phyloP scores from a whole-genome alignment of 495 filamentous ascomycete genomes.

The Peziza echinospora region DNA sequence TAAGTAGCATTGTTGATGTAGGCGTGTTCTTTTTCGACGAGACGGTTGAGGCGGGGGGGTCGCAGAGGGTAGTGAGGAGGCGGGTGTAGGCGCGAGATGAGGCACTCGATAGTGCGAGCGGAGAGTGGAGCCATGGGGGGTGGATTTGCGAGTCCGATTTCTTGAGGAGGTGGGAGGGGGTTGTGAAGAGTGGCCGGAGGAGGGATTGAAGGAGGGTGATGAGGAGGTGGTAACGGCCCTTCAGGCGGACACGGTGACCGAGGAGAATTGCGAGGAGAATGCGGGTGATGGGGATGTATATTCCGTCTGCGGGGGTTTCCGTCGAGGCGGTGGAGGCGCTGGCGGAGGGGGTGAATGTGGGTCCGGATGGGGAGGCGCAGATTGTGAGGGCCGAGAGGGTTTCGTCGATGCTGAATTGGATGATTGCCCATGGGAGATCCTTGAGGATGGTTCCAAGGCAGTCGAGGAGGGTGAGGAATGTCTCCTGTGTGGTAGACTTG shows the following conservation, averaged over 20 bases:
- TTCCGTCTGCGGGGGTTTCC: constrained; percentile 2
- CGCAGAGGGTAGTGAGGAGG: not conserved
- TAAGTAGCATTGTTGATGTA: not conserved
- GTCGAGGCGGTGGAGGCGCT: not conserved
- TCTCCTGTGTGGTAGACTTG: not conserved
- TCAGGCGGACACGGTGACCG: constrained; percentile 12
- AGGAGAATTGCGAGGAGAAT: constrained; percentile 5
- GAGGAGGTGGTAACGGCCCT: constrained; percentile 18
- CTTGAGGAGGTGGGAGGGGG: not conserved
- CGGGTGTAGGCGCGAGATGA: not conserved
- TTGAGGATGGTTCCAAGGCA: constrained; percentile 10
- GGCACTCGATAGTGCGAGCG: not conserved
- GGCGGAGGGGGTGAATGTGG: constrained; percentile 1
- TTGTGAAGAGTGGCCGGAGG: not conserved
- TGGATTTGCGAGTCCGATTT: not conserved
- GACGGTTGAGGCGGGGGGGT: not conserved
- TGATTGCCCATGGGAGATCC: constrained; percentile 9
- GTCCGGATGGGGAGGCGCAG: constrained; percentile 10
- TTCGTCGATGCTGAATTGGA: constrained; percentile 17
- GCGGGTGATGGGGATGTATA: constrained; percentile 9
- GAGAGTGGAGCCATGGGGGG: not conserved
- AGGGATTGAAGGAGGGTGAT: constrained; percentile 6
- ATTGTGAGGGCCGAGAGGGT: constrained; percentile 10
- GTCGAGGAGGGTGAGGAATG: constrained; percentile 8
- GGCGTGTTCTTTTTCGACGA: too few species aligned